These are phyloP conservation scores for Cytidiella melzeri DNA, from an alignment of 768 basidiomycete genomes.

Conservation along the genomic window DNA sequence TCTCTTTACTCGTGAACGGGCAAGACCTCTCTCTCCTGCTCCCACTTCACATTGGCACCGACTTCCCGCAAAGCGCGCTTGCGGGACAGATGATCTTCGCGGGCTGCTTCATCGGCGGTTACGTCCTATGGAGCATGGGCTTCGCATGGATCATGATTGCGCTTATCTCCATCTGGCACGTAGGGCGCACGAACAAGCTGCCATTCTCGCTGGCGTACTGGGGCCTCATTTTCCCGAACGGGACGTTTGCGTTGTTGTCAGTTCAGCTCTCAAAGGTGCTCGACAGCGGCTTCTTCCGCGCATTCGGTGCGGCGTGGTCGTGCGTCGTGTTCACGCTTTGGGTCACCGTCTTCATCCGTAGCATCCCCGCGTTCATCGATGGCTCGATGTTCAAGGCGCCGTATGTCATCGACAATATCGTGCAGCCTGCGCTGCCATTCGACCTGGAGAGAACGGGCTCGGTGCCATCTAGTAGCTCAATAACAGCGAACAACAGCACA, in stretches of 20 bases:
- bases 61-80: constrained; percentile 27
- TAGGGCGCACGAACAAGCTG: constrained; percentile 25
- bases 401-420: constrained; percentile 11
- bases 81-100: constrained; percentile 39
- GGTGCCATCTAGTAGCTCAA: background rate
- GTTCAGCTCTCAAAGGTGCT: constrained; percentile 44
- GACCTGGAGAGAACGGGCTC: constrained; percentile 5
- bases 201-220: constrained; percentile 45
- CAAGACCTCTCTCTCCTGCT: constrained; percentile 30
- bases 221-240: constrained; percentile 54
- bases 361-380: constrained; percentile 39
- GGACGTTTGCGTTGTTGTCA: constrained; percentile 43
- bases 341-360: constrained; percentile 33
- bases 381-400: constrained; percentile 27
- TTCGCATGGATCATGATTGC: constrained; percentile 45
- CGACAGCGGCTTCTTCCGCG: constrained; percentile 44
- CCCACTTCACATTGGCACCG: constrained; percentile 24
- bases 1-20: constrained; percentile 37
- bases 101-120: constrained; percentile 40
- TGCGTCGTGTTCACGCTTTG: constrained; percentile 42
- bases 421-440: constrained; percentile 4
- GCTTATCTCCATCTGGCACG: constrained; percentile 31
- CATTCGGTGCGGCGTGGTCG: constrained; percentile 48
- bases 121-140: constrained; percentile 49
- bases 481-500: background rate